A percentile compares a stretch with the other conserved stretches of the same genome.
phyloP scores from a whole-genome alignment of 2,329 filamentous ascomycete species.

The Tolypocladium inflatum region DNA sequence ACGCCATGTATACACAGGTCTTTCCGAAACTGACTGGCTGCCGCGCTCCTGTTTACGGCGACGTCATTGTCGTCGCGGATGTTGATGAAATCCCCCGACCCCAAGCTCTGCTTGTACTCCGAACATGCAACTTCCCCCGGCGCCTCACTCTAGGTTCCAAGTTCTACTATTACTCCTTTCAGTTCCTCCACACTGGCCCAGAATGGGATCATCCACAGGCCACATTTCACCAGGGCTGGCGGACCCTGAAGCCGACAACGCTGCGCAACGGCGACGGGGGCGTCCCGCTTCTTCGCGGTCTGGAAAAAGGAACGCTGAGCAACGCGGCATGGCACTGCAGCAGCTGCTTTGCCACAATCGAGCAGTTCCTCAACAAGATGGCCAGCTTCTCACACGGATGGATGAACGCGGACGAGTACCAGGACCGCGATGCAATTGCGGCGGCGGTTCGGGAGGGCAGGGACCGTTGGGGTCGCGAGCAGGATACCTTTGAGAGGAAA shows the following conservation, averaged over 20 bases:
- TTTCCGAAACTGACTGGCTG: slow-evolving; percentile 36
- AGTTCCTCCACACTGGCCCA: slow-evolving; percentile 31
- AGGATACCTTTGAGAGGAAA: slow-evolving; percentile 37
- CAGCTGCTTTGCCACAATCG: slow-evolving; percentile 47
- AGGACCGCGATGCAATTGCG: slow-evolving; percentile 37
- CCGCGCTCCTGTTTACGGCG: slow-evolving; percentile 32
- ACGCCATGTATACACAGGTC: slow-evolving; percentile 49
- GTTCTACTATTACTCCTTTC: slow-evolving; percentile 51
- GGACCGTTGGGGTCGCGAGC: slow-evolving; percentile 44
- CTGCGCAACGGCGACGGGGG: slow-evolving; percentile 39
- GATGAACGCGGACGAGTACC: slow-evolving; percentile 40
- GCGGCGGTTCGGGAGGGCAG: slow-evolving; percentile 39
- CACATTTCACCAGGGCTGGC: slow-evolving; percentile 35
- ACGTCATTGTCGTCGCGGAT: slow-evolving; percentile 50
- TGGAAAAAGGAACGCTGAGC: slow-evolving; percentile 33
- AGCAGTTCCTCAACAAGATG: slow-evolving; percentile 46
- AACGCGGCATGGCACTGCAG: slow-evolving; percentile 55
- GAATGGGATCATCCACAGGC: slow-evolving; percentile 51
- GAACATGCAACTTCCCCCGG: slow-evolving; percentile 41
- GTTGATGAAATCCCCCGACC: slow-evolving; percentile 52
- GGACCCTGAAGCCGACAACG: slow-evolving; percentile 43
- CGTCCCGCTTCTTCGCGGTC: slow-evolving; percentile 24
- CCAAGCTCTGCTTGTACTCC: slow-evolving; percentile 35
- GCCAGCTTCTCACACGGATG: slow-evolving; percentile 44
- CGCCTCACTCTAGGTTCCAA: slow-evolving; percentile 40